Conservation (phyloP, 2,329 filamentous ascomycete species). For the Niveomyces coronatus region DNA sequence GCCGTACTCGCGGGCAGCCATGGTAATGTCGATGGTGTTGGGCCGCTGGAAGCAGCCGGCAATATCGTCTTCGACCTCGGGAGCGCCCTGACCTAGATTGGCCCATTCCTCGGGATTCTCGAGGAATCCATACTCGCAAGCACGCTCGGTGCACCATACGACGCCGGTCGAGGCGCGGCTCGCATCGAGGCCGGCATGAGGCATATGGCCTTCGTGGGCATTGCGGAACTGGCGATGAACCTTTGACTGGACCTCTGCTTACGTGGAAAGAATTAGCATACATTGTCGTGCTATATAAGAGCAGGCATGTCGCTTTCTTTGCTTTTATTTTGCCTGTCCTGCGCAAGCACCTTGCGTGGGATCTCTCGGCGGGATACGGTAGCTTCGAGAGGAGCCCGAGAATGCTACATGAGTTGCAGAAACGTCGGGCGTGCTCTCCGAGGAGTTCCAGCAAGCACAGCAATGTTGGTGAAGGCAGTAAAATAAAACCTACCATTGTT, state of each 20-base stretch:
- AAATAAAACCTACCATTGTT: slow-evolving; percentile 39
- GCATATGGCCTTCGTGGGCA: slow-evolving; percentile 82
- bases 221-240: slow-evolving; percentile 83
- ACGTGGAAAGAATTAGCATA: too few species aligned
- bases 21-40: slow-evolving; percentile 63
- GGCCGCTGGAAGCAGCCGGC: slow-evolving; percentile 80
- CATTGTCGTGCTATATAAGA: background rate
- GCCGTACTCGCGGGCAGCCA: slow-evolving; percentile 78
- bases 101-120: slow-evolving; percentile 80
- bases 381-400: background rate
- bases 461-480: too few species aligned
- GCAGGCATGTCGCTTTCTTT: background rate
- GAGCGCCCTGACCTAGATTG: slow-evolving; percentile 87
- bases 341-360: background rate
- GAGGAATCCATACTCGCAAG: slow-evolving; percentile 76
- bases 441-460: too few species aligned
- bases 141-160: slow-evolving; percentile 84
- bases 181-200: slow-evolving; percentile 83
- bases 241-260: slow-evolving; percentile 65
- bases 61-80: slow-evolving; percentile 90
- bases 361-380: background rate
- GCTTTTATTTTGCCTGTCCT: background rate
- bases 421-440: background rate
- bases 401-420: background rate
- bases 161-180: slow-evolving; percentile 85